Evolutionary conservation across 2,329 filamentous ascomycete species (phyloP).

Genomic region (Colletotrichum caudatum): DNA sequence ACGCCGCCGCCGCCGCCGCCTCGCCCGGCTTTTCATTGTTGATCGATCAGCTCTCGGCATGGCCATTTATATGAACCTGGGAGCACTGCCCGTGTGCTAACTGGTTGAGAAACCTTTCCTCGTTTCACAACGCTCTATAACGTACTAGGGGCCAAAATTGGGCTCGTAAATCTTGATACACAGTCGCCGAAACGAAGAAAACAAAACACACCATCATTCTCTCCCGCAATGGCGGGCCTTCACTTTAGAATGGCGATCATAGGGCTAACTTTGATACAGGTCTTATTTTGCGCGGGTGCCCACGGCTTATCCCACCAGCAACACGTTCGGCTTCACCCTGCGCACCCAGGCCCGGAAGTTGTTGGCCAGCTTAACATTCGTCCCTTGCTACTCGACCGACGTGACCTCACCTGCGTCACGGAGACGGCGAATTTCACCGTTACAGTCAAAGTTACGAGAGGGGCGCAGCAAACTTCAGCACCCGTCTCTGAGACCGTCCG

Average conservation of each 20-base stretch:
- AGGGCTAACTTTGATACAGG: conserved; percentile 39
- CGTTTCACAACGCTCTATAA: conserved; percentile 9
- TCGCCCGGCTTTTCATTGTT: conserved; percentile 20
- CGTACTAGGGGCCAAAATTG: background rate
- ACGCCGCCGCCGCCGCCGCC: background rate
- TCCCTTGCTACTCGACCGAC: conserved; percentile 26
- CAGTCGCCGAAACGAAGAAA: conserved; percentile 24
- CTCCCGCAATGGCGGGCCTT: conserved; percentile 34
- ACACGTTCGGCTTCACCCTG: conserved; percentile 35
- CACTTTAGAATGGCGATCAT: conserved; percentile 29
- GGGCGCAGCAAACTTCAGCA: conserved; percentile 23
- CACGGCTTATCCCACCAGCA: conserved; percentile 36
- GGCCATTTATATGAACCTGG: conserved; percentile 25
- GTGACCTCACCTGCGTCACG: conserved; percentile 33
- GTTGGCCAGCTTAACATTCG: conserved; percentile 18
- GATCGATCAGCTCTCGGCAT: conserved; percentile 4
- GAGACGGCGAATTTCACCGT: conserved; percentile 36
- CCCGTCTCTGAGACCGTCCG: conserved; percentile 27
- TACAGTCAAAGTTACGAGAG: conserved; percentile 30
- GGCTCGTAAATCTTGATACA: background rate
- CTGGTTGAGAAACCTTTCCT: background rate
- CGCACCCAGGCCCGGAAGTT: conserved; percentile 40
- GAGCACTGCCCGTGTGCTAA: background rate
- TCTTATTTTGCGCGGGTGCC: conserved; percentile 31
- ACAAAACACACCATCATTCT: background rate